Percentiles rank a stretch among this genome's conserved stretches.
Evolutionary conservation across 805 yeast species (phyloP).

Genomic region (Kodamaea lidongshanica): DNA sequence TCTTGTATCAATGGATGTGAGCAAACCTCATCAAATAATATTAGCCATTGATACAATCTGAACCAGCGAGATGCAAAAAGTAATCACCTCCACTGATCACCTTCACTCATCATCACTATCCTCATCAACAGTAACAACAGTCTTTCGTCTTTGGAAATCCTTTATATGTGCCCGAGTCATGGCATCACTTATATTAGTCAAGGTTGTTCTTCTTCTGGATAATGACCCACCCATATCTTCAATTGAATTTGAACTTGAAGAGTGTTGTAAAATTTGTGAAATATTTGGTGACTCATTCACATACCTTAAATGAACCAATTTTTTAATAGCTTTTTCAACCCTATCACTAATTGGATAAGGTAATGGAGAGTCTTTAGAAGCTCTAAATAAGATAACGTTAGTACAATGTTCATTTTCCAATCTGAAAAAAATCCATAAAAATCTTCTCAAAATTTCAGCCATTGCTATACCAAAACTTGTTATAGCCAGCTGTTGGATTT

Average conservation of each 20-base stretch:
- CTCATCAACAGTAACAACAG: conserved; percentile 21
- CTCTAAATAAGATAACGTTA: conserved; percentile 77
- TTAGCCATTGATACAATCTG: no score
- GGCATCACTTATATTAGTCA: conserved; percentile 45
- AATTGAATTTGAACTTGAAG: conserved; percentile 12
- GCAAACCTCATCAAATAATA: no score
- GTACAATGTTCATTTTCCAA: conserved; percentile 96
- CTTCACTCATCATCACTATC: conserved; percentile 30
- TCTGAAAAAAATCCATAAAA: conserved; percentile 86
- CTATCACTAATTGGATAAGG: conserved; percentile 55
- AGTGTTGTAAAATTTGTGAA: background rate
- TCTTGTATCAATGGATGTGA: no score
- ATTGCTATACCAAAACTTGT: conserved; percentile 79
- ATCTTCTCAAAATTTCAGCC: conserved; percentile 77
- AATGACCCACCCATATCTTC: conserved; percentile 6
- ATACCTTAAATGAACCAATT: conserved; percentile 31
- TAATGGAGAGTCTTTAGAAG: conserved; percentile 78
- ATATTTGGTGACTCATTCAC: conserved; percentile 1
- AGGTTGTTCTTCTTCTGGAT: conserved; percentile 24
- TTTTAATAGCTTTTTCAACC: conserved; percentile 33
- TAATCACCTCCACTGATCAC: no score
- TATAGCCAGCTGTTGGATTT: conserved; percentile 81
- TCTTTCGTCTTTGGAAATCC: conserved; percentile 70
- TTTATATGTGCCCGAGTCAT: conserved; percentile 74
- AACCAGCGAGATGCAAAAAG: no score